phyloP scores from a whole-genome alignment of 2,329 filamentous ascomycete genomes.

The Dothideomycetes sp. region DNA sequence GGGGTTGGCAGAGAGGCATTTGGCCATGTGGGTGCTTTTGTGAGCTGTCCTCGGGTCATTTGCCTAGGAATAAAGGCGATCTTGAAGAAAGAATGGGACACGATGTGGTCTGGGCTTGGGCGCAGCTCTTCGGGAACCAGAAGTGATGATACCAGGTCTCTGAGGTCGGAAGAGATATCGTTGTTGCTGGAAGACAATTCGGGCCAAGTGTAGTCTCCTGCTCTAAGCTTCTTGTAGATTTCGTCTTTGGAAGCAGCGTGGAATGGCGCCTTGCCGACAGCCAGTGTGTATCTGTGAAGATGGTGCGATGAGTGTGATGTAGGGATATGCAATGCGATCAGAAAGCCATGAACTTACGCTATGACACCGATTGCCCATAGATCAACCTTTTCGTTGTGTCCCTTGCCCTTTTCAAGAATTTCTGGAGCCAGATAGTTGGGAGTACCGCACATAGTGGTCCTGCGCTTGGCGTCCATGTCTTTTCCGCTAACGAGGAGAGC shows the following conservation, averaged over 20 bases:
- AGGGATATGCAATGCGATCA: conserved; percentile 28
- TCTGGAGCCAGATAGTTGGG: conserved; percentile 98
- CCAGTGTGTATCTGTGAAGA: conserved; percentile 71
- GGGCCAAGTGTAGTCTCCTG: conserved; percentile 73
- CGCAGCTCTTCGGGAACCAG: conserved; percentile 64
- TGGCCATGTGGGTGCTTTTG: conserved; percentile 35
- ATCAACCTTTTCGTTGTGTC: conserved; percentile 95
- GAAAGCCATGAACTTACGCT: conserved; percentile 47
- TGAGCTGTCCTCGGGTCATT: conserved; percentile 34
- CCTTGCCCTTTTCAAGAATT: conserved; percentile 88
- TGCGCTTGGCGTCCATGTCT: conserved; percentile 69
- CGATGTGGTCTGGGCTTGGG: conserved; percentile 65
- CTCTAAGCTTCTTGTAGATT: conserved; percentile 60
- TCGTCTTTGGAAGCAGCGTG: conserved; percentile 83
- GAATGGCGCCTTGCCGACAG: conserved; percentile 92
- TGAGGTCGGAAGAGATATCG: conserved; percentile 63
- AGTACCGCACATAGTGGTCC: conserved; percentile 91
- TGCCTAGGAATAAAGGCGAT: conserved; percentile 59
- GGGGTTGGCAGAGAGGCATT: conserved; percentile 32
- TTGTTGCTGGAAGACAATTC: conserved; percentile 53
- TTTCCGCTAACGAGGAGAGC: conserved; percentile 84
- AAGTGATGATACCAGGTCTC: conserved; percentile 66
- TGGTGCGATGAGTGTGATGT: not conserved
- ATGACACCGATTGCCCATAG: conserved; percentile 98
- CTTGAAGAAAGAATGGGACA: conserved; percentile 70